These are phyloP conservation scores for Lolium rigidum DNA, from an alignment of 176 grass and related monocot species.

Conservation along the genomic window DNA sequence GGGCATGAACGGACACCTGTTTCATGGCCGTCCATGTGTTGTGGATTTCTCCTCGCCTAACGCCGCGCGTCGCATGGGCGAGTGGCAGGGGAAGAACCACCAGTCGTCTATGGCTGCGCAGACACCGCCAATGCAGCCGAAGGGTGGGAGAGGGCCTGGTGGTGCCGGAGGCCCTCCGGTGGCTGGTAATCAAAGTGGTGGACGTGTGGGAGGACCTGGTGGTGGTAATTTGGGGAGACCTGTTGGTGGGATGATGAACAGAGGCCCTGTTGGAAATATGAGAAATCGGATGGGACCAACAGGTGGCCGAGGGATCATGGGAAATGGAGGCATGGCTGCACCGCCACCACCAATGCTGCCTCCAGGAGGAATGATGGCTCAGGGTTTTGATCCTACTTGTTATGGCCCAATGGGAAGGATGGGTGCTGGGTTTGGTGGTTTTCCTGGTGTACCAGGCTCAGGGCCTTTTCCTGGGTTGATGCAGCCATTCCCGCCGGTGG, in stretches of 20 bases:
- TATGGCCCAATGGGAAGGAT: conserved; percentile 82
- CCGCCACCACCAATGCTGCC: conserved; percentile 74
- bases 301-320: conserved; percentile 65
- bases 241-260: conserved; percentile 66
- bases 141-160: conserved; percentile 60
- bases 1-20: conserved; percentile 73
- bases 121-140: conserved; percentile 42
- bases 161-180: conserved; percentile 41
- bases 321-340: conserved; percentile 67
- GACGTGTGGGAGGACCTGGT: conserved; percentile 46
- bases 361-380: conserved; percentile 73
- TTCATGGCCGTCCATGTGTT: conserved; percentile 77
- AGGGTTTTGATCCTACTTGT: conserved; percentile 81
- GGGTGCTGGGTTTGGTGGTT: conserved; percentile 78
- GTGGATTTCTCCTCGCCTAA: conserved; percentile 70
- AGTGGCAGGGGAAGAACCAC: conserved; percentile 72
- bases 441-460: conserved; percentile 67
- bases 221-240: conserved; percentile 64
- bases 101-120: conserved; percentile 54
- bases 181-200: conserved; percentile 61
- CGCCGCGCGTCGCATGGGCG: conserved; percentile 69
- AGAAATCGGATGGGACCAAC: conserved; percentile 66
- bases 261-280: conserved; percentile 65
- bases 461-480: conserved; percentile 82
- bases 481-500: conserved; percentile 75